Conservation (phyloP, 495 filamentous ascomycete species). For the Penicillium chermesinum region DNA sequence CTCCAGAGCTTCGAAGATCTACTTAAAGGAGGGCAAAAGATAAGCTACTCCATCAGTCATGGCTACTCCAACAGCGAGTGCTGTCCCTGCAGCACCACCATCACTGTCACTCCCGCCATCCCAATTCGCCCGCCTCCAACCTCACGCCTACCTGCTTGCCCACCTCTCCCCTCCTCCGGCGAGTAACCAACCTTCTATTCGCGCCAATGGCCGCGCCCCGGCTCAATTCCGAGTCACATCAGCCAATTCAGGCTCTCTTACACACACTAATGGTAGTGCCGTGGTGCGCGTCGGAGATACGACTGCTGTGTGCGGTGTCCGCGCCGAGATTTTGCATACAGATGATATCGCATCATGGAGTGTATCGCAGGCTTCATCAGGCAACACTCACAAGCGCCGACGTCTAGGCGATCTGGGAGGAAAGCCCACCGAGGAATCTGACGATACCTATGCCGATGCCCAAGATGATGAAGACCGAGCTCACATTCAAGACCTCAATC, state of each 20-base stretch:
- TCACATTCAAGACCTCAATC: conserved; percentile 54
- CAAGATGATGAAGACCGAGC: conserved; percentile 46
- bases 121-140: conserved; percentile 85
- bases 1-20: background rate
- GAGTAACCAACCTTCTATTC: conserved; percentile 51
- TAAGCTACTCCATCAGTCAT: background rate
- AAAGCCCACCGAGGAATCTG: conserved; percentile 5
- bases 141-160: conserved; percentile 81
- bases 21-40: background rate
- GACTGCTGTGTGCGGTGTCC: conserved; percentile 83
- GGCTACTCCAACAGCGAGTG: conserved; percentile 26
- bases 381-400: conserved; percentile 26
- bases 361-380: conserved; percentile 27
- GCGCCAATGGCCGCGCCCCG: conserved; percentile 74
- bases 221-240: conserved; percentile 62
- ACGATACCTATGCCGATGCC: conserved; percentile 4
- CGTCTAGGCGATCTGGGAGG: conserved; percentile 17
- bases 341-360: conserved; percentile 63
- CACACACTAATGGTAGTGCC: conserved; percentile 82
- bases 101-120: conserved; percentile 68
- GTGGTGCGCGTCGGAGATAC: conserved; percentile 87
- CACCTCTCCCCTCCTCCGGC: conserved; percentile 63
- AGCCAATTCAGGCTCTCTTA: conserved; percentile 72
- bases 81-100: conserved; percentile 26
- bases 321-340: conserved; percentile 76